A percentile compares a stretch with the other conserved stretches of the same genome.
Conservation (phyloP, 805 yeast genomes). For the Sungouiozyma ichnusensis region DNA sequence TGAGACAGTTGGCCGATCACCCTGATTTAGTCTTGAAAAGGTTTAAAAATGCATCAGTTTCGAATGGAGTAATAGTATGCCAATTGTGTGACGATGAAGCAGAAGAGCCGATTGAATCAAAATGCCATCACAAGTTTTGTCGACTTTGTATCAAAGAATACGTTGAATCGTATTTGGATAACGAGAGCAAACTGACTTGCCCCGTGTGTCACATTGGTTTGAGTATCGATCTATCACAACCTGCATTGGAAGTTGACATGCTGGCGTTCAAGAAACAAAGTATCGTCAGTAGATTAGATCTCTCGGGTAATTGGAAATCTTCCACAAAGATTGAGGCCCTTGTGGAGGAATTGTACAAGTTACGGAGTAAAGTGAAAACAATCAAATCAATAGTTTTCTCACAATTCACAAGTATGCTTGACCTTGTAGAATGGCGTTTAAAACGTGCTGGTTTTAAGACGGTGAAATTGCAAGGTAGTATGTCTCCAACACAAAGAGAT, state of each 20-base stretch:
- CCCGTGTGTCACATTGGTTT: conserved; percentile 95
- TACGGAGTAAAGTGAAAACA: conserved; percentile 78
- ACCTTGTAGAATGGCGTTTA: conserved; percentile 89
- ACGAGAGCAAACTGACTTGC: conserved; percentile 52
- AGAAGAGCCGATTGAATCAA: conserved; percentile 91
- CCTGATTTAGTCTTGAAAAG: conserved; percentile 88
- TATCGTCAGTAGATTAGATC: conserved; percentile 78
- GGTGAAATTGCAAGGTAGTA: conserved; percentile 89
- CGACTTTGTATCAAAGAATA: conserved; percentile 88
- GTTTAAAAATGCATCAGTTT: conserved; percentile 33
- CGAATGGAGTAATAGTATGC: conserved; percentile 55
- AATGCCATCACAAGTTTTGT: conserved; percentile 90
- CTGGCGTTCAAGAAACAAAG: conserved; percentile 45
- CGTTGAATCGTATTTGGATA: conserved; percentile 57
- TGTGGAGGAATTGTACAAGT: conserved; percentile 81
- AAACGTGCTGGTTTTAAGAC: conserved; percentile 92
- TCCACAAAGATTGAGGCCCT: conserved; percentile 95
- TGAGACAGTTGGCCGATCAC: conserved; percentile 97
- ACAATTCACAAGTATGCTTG: conserved; percentile 94
- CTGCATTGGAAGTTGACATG: conserved; percentile 58
- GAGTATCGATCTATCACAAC: conserved; percentile 81
- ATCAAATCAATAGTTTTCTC: conserved; percentile 94
- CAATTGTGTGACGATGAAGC: conserved; percentile 96
- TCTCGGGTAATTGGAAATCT: conserved; percentile 85
- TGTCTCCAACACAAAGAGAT: conserved; percentile 94